Evolutionary conservation across 23 red algal genomes (phyloP).

Genomic region (Gracilaria domingensis): DNA sequence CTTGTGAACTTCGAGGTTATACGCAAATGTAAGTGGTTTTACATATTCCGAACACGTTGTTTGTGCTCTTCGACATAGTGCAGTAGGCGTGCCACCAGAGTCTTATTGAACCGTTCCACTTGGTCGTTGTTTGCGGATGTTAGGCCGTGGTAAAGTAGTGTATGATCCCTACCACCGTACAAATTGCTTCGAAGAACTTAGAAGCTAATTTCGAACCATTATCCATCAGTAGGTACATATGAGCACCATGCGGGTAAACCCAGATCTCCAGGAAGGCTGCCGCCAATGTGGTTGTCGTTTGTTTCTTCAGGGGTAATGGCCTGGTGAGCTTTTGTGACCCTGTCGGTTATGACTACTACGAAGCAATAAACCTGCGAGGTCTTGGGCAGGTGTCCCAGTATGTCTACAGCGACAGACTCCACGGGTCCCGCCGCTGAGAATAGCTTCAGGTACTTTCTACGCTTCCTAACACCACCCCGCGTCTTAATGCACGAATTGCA

Average conservation of each 20-base stretch:
- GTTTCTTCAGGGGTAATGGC: not conserved
- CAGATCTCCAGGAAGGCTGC: not conserved
- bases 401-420: not conserved
- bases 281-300: not conserved
- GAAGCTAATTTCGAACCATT: not conserved
- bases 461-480: not conserved
- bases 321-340: constrained; percentile 10
- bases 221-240: not conserved
- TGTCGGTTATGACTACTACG: not conserved
- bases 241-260: not conserved
- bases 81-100: not conserved
- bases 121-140: constrained; percentile 22
- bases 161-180: not conserved
- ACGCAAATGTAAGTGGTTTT: too few species aligned
- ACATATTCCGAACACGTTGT: too few species aligned
- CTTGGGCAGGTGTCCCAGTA: not conserved
- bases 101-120: constrained; percentile 1
- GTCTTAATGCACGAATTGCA: too few species aligned
- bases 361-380: not conserved
- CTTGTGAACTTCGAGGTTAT: not conserved
- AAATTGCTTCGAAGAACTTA: not conserved
- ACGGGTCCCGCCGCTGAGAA: not conserved
- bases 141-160: constrained; percentile 19
- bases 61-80: not conserved
- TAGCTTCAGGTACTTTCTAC: not conserved